Conservation (phyloP, 805 yeast genomes). For the Candida berthetii region DNA sequence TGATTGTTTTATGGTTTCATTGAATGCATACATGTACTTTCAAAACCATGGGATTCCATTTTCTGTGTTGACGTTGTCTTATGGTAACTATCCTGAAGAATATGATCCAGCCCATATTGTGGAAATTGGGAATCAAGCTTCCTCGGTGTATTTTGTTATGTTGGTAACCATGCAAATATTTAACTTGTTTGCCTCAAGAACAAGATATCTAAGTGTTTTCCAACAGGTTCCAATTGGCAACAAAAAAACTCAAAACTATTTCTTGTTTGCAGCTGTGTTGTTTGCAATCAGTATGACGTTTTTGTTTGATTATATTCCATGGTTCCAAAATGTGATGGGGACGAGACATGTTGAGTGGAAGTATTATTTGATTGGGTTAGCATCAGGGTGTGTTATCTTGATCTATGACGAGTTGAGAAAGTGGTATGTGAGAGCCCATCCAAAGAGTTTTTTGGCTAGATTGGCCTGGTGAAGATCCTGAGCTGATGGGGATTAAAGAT, state of each 20-base stretch:
- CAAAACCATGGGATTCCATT: constrained; percentile 30
- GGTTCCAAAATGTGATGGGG: constrained; percentile 27
- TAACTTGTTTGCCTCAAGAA: constrained; percentile 36
- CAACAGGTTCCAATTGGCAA: constrained; percentile 32
- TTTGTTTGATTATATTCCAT: constrained; percentile 36
- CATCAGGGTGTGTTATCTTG: constrained; percentile 33
- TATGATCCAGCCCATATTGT: constrained; percentile 17
- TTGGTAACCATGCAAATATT: constrained; percentile 42
- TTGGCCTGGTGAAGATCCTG: constrained; percentile 30
- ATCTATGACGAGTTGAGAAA: constrained; percentile 38
- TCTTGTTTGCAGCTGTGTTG: constrained; percentile 25
- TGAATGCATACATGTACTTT: constrained; percentile 32
- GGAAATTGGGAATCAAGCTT: constrained; percentile 24
- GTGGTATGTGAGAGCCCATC: constrained; percentile 27
- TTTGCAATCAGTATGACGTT: constrained; percentile 32
- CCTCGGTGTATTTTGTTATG: constrained; percentile 39
- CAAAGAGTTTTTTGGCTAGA: constrained; percentile 30
- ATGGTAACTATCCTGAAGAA: constrained; percentile 23
- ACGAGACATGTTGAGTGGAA: constrained; percentile 35
- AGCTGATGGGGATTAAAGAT: too few species aligned
- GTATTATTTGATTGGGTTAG: constrained; percentile 38
- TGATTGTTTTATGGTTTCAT: constrained; percentile 32
- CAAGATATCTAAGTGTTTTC: constrained; percentile 34
- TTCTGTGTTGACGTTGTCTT: constrained; percentile 27
- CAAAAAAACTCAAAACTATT: constrained; percentile 9